Base-by-base conservation (phyloP, 495 filamentous ascomycete genomes). In the Tuber melanosporum region DNA sequence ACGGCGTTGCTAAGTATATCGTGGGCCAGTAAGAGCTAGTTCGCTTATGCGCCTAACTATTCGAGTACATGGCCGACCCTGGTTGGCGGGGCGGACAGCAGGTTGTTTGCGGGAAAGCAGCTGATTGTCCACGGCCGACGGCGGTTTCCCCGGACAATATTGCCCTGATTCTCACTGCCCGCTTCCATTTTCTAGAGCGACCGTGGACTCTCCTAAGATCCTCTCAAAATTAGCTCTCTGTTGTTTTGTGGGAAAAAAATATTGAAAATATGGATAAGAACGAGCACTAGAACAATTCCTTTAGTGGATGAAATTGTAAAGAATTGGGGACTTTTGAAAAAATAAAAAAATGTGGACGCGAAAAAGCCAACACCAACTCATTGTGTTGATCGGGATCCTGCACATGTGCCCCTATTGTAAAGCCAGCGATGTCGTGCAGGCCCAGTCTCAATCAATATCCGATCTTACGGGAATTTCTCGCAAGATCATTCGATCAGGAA, bases 351-450 rank as follows among this genome's bases (percentile, higher is more conserved):
- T 66, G 57, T 36, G 57, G 57, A 66, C 26, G 57, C 52, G 73
- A 77, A 73, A 71, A 77, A 70, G 47, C 71, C 73, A 72, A 42
- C 47, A 52, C 73, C 70, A 80, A 43, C 45, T 71, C 75, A 62
- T 26, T 20, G 32, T 20, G 77, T 52, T 77, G 49, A 52, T 77
- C 66, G 73, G 78, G 71, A 70, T 66, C 74, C 62, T 75, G 47
- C 78, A 80, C 78, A 80, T 80, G 77, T 80, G 75, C 77, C 78
- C 75, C 78, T 77, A 80, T 79, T 80, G 79, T 66, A 66, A 62
- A 74, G 78, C 78, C 78, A 80, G 78, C 78, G 78, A 80, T 80
- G 78, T 74, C 73, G 77, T 80, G 78, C 78, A 80, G 78, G 47
- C 75, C 78, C 72, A 76, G 62, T 62, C 73, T 74, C 77, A 71